Base-by-base conservation (phyloP, 169 alveolate genomes). In the Plasmodium berghei region DNA sequence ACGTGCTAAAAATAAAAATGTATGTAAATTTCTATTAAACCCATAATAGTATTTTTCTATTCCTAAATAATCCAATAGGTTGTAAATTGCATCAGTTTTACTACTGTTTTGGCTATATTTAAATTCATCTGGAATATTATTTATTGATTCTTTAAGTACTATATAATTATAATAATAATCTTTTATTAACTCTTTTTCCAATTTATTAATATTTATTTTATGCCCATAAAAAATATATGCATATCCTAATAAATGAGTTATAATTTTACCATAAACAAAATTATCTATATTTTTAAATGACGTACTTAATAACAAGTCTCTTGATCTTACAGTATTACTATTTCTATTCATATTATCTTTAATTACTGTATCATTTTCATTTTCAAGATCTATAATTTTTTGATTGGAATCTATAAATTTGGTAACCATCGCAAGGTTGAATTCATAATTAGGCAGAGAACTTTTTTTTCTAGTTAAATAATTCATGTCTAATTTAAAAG, bases 31-130 rank as follows among this genome's bases (percentile, higher is more conserved):
- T 2, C 75, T 18, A 55, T 75, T 20, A 75, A 62, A 75, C 0
- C 59, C 66, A 20, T 46, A 62, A 63, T 75, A 63, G 64, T 75
- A 75, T 75, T 62, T 75, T 63, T 28, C 67, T 48, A 46, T 48
- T 48, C 75, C 75, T 22, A 1, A 48, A 8, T 49, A 1, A 5
- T 71, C 14, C 24, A 71, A 48, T 34, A 1, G 0, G 8, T 0
- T 34, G 42, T 34, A 34, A 34, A 34, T 8, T 34, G 8, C 0
- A 34, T 34, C 42, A 20, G 28, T n/a, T 3, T 20, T 45, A 5
- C 10, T 16, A 9, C 16, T 22, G 24, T 61, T 62, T 14, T 74
- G 54, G 8, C 24, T n/a, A 14, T 46, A 20, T 5, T 16, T 45
- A 59, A 74, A 74, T 24, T 74, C 88, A 6, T 34, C 88, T n/a